Base-by-base conservation (phyloP, 257 asterid genomes). In the Nicotiana attenuata region DNA sequence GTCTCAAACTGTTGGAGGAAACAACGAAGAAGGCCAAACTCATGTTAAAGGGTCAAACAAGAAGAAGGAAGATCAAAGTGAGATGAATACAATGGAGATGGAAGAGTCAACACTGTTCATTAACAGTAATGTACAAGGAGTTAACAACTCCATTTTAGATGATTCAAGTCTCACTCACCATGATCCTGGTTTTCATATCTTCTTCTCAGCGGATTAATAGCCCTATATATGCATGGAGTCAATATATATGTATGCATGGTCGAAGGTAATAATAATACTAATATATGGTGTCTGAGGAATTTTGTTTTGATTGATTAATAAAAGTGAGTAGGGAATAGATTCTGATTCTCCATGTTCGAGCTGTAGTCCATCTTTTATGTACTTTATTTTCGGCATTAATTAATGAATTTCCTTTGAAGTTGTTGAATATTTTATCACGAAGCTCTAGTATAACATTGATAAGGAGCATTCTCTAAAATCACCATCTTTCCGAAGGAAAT, bases 121-220 rank as follows among this genome's bases (percentile, higher is more conserved):
- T 52, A 93, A 95, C 85, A 91, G 94, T 90, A 95, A 95, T 33
- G 91, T 92, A 20, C 99, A 95, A 87, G 99, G 97, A 24, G 65
- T 90, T 29, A 95, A 95, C 89, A 95, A 93, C 22, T 95, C 98
- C 55, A 89, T 95, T 65, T 80, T 93, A 45, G 88, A 50, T 82
- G 84, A 88, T 35, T 52, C 86, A 47, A 22, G 59, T 19, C 68
- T 77, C 65, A 84, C 76, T n/a, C 89, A 91, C 75, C 86, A 92
- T 50, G 90, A 90, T 61, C 98, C 99, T 3, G 99, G 98, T 1
- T 86, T 95, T 82, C 97, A 95, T 26, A 66, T 93, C 47, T 83
- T 91, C 2, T 77, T 92, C 69, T 80, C 81, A 3, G 84, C 80
- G 45, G 80, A 75, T 24, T 83, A 73, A 89, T 86, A 81, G 52